Evolutionary conservation across 2,329 filamentous ascomycete species (phyloP).

Genomic region (Aaosphaeria pasadenensis): DNA sequence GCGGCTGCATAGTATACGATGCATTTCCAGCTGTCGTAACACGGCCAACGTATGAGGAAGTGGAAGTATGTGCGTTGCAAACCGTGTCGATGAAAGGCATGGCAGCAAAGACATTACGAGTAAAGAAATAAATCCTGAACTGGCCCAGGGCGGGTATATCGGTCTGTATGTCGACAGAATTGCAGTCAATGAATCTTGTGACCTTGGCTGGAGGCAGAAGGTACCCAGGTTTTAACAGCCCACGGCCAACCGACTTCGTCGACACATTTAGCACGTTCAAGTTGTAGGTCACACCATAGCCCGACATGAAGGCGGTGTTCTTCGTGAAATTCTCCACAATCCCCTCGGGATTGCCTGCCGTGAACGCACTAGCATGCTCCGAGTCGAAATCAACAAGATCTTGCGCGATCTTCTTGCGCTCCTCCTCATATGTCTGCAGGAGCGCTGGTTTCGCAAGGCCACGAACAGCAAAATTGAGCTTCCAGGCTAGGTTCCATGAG

Average conservation of each 20-base stretch:
- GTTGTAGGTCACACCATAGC: constrained; percentile 66
- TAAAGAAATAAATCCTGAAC: constrained; percentile 72
- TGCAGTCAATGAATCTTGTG: constrained; percentile 72
- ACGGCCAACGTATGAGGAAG: constrained; percentile 56
- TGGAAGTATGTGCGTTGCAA: constrained; percentile 53
- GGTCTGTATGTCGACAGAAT: constrained; percentile 73
- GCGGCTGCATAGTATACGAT: constrained; percentile 61
- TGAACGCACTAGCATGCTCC: constrained; percentile 52
- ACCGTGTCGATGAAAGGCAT: constrained; percentile 59
- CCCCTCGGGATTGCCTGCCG: constrained; percentile 60
- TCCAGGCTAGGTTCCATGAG: constrained; percentile 45
- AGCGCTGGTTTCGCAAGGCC: constrained; percentile 37
- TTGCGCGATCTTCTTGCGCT: constrained; percentile 43
- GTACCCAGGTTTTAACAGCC: constrained; percentile 39
- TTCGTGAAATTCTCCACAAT: constrained; percentile 67
- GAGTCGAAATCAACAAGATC: constrained; percentile 46
- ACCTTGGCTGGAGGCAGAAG: constrained; percentile 66
- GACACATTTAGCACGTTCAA: constrained; percentile 61
- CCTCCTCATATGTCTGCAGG: constrained; percentile 40
- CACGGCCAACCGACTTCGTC: constrained; percentile 51
- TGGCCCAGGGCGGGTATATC: constrained; percentile 76
- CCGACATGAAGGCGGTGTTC: constrained; percentile 72
- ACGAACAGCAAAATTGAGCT: constrained; percentile 40
- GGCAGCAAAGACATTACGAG: constrained; percentile 57
- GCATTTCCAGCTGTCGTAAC: constrained; percentile 57